Base-by-base conservation (phyloP, 2,329 filamentous ascomycete species). In the Lachnellula arida region DNA sequence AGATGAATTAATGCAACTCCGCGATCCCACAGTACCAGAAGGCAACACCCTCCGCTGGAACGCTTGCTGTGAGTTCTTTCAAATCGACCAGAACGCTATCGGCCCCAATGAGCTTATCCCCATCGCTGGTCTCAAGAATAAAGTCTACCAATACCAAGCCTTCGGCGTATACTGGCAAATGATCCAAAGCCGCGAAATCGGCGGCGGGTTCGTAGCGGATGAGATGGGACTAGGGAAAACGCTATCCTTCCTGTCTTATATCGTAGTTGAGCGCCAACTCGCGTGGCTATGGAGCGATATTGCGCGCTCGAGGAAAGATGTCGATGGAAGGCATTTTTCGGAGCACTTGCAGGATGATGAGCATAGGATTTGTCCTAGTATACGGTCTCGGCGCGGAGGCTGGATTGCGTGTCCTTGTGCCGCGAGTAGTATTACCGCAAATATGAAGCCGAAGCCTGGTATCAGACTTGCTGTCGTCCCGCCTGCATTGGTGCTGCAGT, bases 151-250 rank as follows among this genome's bases (percentile, higher is more conserved):
- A 40, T 65, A 63, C 49, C 63, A 65, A 53, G 58, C 56, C 0
- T 63, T 61, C 34, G 59, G 51, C 5, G 55, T 63, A 4, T 65
- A 54, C 22, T 65, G 61, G 61, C 63, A 63, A 44, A 61, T 65
- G 60, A 53, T 37, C 15, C 58, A 46, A 34, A 57, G 56, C 11
- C 49, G 63, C 2, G 80, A 88, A 62, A 82, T 83, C 3, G 76
- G 84, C 8, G 88, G 88, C 28, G 74, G 68, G 44, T 76, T 82
- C n/a, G 63, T 82, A 0, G 79, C 78, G 0, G 80, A 83, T 61
- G 79, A 81, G 50, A 82, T 81, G 79, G 80, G 80, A 0, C 76
- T 82, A 71, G 80, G 80, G 0, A 83, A 83, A 58, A 75, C 79
- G 0, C 63, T 81, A 2, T 75, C 75, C 0, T 73, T 77, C 3